These are phyloP conservation scores for Pseudohalonectria lignicola DNA, from an alignment of 2,329 filamentous ascomycete genomes.

Conservation along the genomic window DNA sequence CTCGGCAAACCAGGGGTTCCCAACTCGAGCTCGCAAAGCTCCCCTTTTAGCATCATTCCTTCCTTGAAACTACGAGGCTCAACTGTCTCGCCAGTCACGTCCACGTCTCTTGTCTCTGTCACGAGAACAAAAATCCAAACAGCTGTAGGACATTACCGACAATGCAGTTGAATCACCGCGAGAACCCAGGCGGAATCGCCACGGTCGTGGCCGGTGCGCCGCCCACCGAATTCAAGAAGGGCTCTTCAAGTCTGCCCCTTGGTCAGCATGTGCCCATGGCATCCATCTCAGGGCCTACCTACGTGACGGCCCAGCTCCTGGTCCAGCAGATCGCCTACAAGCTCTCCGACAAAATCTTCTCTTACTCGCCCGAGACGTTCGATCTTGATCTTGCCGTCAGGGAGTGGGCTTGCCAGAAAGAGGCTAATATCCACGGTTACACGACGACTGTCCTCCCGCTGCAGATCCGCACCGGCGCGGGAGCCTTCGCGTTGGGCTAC, in stretches of 20 bases:
- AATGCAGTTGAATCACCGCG: slow-evolving; percentile 12
- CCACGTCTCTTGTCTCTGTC: too few relatives aligned
- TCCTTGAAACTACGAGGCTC: neutral
- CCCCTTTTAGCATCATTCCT: too few relatives aligned
- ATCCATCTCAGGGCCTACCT: slow-evolving; percentile 74
- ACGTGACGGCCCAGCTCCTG: slow-evolving; percentile 84
- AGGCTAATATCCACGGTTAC: slow-evolving; percentile 75
- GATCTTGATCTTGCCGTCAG: slow-evolving; percentile 77
- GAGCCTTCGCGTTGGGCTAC: slow-evolving; percentile 86
- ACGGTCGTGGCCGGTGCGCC: neutral
- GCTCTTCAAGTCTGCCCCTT: slow-evolving; percentile 45
- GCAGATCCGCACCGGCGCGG: slow-evolving; percentile 82
- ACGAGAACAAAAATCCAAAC: too few relatives aligned
- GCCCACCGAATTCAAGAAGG: slow-evolving; percentile 19
- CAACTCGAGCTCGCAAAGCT: too few relatives aligned
- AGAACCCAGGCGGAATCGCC: slow-evolving; percentile 10
- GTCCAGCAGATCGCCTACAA: slow-evolving; percentile 94
- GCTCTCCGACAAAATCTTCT: slow-evolving; percentile 93
- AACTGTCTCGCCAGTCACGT: too few relatives aligned
- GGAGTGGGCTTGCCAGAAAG: slow-evolving; percentile 58
- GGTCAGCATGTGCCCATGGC: slow-evolving; percentile 42
- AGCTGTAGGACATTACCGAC: too few relatives aligned
- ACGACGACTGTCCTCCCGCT: slow-evolving; percentile 67
- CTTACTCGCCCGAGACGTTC: slow-evolving; percentile 89
- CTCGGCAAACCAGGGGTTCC: too few relatives aligned